Evolutionary conservation across 1,284 basidiomycete species (phyloP), one percentile per base, ranked within the genome.

Genomic region (Entoloma clypeatum): DNA sequence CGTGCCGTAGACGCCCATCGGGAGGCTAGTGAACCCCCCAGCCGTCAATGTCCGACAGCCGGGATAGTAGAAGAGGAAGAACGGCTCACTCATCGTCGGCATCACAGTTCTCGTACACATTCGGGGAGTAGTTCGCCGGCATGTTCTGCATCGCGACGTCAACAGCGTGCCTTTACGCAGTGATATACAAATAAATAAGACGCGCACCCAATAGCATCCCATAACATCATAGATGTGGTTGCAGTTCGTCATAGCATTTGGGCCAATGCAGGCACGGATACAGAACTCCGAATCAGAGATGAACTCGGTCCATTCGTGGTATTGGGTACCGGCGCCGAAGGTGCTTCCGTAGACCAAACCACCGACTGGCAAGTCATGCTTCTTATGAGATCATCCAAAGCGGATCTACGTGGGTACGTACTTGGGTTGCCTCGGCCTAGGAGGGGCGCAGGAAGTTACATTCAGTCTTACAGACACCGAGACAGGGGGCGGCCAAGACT

Each of bases 1-100:
- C 1, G 74, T 71, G 36, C 75, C 75, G 47, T 80, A 79, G 16
- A 80, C 71, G 40, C 78, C 79, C 75, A 79, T 80, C 1, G 79
- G 77, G 14, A 58, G 58, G 47, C 65, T 72, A 54, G 43, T 47
- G 51, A 51, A 43, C 48, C 39, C 53, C 53, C 10, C 11, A 35
- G 5, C 22, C 16, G n/a, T n/a, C n/a, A n/a, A n/a, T n/a, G 32
- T 9, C 23, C 7, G 29, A 37, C 14, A 21, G 40, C 24, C 18
- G 11, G 24, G 10, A 16, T 8, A 21, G 6, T n/a, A n/a, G n/a
- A n/a, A 35, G n/a, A 14, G 19, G 21, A 38, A 45, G 5, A 31
- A 22, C 10, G 7, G 52, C 67, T 47, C 49, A 72, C 68, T 68
- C 72, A 30, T 69, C 57, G 39, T 74, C 64, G 9, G 63, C 72